phyloP scores from a whole-genome alignment of 441 rosid species.

The Brassica hybrid region DNA sequence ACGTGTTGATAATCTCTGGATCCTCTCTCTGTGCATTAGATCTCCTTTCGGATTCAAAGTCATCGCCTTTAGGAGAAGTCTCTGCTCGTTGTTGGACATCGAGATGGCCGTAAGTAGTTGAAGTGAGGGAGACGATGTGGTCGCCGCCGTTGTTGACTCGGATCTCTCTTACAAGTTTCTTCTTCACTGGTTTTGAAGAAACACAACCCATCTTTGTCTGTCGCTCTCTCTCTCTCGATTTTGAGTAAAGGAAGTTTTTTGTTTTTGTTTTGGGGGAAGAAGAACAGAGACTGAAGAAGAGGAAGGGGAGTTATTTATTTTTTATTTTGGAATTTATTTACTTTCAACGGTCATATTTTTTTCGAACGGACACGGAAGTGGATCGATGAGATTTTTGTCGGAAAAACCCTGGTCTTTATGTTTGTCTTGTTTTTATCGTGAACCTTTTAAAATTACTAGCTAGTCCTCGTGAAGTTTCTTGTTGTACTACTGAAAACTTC shows the following conservation, averaged over 20 bases:
- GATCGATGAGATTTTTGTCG: conserved; percentile 44
- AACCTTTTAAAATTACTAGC: neutral
- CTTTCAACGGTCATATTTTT: conserved; percentile 71
- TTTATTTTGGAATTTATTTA: conserved; percentile 21
- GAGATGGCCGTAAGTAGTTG: conserved; percentile 81
- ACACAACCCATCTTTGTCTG: too few relatives aligned
- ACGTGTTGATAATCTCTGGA: conserved; percentile 75
- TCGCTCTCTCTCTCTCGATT: neutral
- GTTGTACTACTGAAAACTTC: too few relatives aligned
- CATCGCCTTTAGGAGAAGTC: conserved; percentile 42
- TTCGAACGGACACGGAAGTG: conserved; percentile 52
- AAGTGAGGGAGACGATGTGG: conserved; percentile 79
- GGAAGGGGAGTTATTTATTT: conserved; percentile 30
- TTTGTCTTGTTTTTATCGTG: neutral
- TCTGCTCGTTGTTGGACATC: conserved; percentile 51
- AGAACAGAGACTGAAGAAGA: conserved; percentile 21
- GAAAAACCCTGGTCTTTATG: conserved; percentile 37
- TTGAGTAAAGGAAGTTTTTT: too few relatives aligned
- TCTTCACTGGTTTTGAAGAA: too few relatives aligned
- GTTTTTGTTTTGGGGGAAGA: too few relatives aligned
- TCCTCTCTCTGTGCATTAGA: conserved; percentile 69
- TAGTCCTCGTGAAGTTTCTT: neutral
- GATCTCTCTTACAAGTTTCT: too few relatives aligned
- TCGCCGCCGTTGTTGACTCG: conserved; percentile 59
- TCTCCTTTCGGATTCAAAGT: conserved; percentile 44